phyloP scores from a whole-genome alignment of 257 asterid species.

The Cynanchum wilfordii region DNA sequence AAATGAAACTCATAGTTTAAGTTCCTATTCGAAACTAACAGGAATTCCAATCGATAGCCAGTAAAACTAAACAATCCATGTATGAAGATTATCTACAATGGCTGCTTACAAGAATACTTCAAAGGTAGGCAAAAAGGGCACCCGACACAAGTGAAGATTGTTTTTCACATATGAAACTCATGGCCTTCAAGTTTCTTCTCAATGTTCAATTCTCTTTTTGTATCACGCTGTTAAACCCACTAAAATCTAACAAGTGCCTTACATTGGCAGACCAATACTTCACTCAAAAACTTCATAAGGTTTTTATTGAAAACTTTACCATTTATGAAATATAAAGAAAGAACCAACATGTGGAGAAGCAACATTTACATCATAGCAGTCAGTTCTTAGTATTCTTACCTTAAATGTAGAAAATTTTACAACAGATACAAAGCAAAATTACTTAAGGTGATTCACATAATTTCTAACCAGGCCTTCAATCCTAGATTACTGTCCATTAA shows the following conservation, averaged over 20 bases:
- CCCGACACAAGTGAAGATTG: background rate
- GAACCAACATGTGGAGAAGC: background rate
- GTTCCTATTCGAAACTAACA: background rate
- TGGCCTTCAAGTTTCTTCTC: background rate
- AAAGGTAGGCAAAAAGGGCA: background rate
- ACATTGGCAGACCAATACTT: background rate
- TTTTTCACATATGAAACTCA: background rate
- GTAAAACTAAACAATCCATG: background rate
- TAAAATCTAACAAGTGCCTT: background rate
- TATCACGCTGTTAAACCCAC: background rate
- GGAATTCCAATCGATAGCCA: background rate
- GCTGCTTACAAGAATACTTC: background rate
- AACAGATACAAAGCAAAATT: background rate
- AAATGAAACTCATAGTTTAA: background rate
- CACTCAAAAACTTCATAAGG: background rate
- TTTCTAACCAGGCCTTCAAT: background rate
- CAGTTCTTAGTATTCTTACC: background rate
- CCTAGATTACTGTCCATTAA: too few species aligned
- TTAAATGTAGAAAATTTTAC: background rate
- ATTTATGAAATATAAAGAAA: background rate
- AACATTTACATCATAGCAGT: background rate
- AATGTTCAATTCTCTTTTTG: background rate
- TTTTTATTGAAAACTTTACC: background rate
- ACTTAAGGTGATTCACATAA: background rate
- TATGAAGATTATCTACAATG: background rate